These are phyloP conservation scores for Aspergillus texensis DNA, from an alignment of 2,329 filamentous ascomycete genomes.

Conservation along the genomic window DNA sequence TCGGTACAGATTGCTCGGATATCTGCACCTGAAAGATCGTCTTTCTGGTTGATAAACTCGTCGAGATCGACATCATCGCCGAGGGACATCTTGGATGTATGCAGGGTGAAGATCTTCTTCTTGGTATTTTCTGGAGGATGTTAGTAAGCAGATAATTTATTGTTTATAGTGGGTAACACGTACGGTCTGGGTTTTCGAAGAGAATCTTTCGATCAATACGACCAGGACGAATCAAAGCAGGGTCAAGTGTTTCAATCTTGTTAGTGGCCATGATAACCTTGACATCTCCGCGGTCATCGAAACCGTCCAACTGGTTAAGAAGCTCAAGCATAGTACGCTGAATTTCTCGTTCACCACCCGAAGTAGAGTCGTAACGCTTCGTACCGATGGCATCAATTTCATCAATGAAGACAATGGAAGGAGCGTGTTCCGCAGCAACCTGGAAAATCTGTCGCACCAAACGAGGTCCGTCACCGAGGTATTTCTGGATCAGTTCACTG, in stretches of 20 bases:
- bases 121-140: slow-evolving; percentile 71
- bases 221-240: slow-evolving; percentile 91
- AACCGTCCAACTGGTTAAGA: slow-evolving; percentile 96
- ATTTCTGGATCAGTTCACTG: slow-evolving; percentile 97
- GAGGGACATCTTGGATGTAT: slow-evolving; percentile 98
- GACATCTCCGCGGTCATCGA: slow-evolving; percentile 97
- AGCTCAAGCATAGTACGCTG: slow-evolving; percentile 98
- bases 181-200: slow-evolving; percentile 71
- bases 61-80: slow-evolving; percentile 97
- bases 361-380: slow-evolving; percentile 97
- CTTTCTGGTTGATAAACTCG: slow-evolving; percentile 98
- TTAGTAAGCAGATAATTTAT: slow-evolving; percentile 24
- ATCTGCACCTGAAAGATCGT: slow-evolving; percentile 93
- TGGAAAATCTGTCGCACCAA: slow-evolving; percentile 89
- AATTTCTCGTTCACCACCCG: slow-evolving; percentile 93
- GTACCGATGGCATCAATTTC: slow-evolving; percentile 99
- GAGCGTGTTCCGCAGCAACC: slow-evolving; percentile 93
- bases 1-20: slow-evolving; percentile 99
- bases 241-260: slow-evolving; percentile 98
- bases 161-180: slow-evolving; percentile 30
- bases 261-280: slow-evolving; percentile 99
- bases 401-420: slow-evolving; percentile 98
- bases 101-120: slow-evolving; percentile 97
- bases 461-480: slow-evolving; percentile 91
- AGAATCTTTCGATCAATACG: slow-evolving; percentile 98